Percentiles rank a stretch among this genome's conserved stretches.
phyloP scores from a whole-genome alignment of 2,329 filamentous ascomycete species.

The Cephalotrichum gorgonifer region DNA sequence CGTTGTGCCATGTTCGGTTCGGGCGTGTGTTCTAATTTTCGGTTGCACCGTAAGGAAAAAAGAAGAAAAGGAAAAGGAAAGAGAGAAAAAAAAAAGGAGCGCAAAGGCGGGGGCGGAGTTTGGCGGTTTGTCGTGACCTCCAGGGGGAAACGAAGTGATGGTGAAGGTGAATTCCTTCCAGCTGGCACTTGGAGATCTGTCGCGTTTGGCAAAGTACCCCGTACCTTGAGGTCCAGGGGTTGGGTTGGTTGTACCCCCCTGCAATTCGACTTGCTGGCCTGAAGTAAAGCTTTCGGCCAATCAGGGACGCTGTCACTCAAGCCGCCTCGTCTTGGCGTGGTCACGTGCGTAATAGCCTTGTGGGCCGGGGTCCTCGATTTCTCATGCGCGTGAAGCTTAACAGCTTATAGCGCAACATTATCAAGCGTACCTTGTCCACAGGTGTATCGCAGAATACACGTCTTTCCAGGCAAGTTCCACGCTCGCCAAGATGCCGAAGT shows the following conservation, averaged over 20 bases:
- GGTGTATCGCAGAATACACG: background rate
- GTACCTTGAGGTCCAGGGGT: background rate
- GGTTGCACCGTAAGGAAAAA: background rate
- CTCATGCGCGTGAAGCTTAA: background rate
- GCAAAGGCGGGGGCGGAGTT: background rate
- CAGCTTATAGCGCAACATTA: too few relatives aligned
- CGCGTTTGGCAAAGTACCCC: conserved; percentile 2
- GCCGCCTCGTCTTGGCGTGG: conserved; percentile 1
- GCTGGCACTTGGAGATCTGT: conserved; percentile 6
- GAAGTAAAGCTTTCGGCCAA: background rate
- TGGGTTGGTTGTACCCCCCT: background rate
- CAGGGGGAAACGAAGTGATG: background rate
- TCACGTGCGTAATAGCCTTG: conserved; percentile 2
- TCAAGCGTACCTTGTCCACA: too few relatives aligned
- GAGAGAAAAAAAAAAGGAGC: background rate
- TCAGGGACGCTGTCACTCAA: background rate
- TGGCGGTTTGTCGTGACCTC: background rate
- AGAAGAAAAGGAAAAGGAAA: background rate
- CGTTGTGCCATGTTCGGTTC: conserved; percentile 34
- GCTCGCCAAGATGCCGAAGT: conserved; percentile 65
- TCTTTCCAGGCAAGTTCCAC: background rate
- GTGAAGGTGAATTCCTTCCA: background rate
- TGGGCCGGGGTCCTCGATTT: background rate
- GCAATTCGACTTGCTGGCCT: conserved; percentile 1
- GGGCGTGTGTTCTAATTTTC: background rate